Evolutionary conservation across 305 asterid species (phyloP).

Genomic region (Plantago lanceolata): DNA sequence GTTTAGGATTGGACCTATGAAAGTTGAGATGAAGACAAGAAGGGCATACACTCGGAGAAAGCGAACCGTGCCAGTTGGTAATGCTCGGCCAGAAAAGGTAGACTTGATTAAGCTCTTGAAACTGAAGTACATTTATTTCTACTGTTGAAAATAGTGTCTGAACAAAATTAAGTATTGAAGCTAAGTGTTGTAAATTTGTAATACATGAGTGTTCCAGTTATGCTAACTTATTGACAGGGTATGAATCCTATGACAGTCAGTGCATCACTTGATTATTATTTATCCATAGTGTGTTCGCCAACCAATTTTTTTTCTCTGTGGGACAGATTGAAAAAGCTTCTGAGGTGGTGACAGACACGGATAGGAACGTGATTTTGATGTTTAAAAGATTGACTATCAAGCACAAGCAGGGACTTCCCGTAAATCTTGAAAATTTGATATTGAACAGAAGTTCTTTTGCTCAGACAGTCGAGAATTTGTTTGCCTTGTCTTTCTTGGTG

Average conservation of each 20-base stretch:
- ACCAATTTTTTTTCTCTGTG: not conserved
- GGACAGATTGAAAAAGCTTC: slow-evolving; percentile 30
- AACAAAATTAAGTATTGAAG: not conserved
- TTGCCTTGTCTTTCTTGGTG: slow-evolving; percentile 56
- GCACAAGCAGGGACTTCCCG: slow-evolving; percentile 17
- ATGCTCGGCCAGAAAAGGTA: slow-evolving; percentile 45
- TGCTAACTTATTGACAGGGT: no score
- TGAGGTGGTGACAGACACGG: slow-evolving; percentile 38
- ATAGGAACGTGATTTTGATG: slow-evolving; percentile 33
- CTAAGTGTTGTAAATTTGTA: not conserved
- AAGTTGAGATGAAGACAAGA: slow-evolving; percentile 31
- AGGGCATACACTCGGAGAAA: slow-evolving; percentile 24
- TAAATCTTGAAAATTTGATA: slow-evolving; percentile 41
- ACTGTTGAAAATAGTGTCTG: not conserved
- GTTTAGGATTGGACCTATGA: slow-evolving; percentile 52
- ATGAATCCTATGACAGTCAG: no score
- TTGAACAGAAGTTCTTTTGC: slow-evolving; percentile 50
- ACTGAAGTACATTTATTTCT: not conserved
- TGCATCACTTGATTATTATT: not conserved
- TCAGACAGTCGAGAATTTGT: slow-evolving; percentile 58
- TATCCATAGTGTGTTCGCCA: not conserved
- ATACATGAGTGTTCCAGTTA: no score
- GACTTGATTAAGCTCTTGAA: not conserved
- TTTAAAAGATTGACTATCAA: slow-evolving; percentile 37
- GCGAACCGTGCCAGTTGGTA: slow-evolving; percentile 18